These are phyloP conservation scores for Backusella australiensis DNA, from an alignment of 192 early-diverging fungal genomes.

Conservation along the genomic window DNA sequence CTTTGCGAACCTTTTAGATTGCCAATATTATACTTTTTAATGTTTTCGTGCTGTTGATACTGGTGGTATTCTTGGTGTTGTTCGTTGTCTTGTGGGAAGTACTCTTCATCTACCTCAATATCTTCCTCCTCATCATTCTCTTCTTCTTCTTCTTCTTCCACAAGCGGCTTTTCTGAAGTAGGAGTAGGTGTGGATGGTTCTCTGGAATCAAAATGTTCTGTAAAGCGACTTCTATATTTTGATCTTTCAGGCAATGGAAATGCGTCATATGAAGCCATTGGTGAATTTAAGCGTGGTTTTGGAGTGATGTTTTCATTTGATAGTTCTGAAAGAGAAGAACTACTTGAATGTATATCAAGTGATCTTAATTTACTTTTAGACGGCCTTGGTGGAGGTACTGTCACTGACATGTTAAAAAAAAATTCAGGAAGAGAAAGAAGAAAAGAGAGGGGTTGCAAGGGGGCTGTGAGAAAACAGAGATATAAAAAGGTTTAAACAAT, in stretches of 20 bases:
- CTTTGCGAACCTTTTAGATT: background rate
- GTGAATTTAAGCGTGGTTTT: background rate
- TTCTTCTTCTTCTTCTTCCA: background rate
- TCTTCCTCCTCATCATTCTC: background rate
- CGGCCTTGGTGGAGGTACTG: conserved; percentile 11
- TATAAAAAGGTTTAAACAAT: background rate
- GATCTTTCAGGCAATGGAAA: background rate
- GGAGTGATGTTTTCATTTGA: background rate
- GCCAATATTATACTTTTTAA: background rate
- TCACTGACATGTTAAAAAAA: background rate
- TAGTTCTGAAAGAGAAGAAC: background rate
- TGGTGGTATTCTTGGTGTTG: background rate
- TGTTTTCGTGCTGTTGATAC: background rate
- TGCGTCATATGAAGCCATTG: background rate
- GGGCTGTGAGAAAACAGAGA: background rate
- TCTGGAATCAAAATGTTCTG: conserved; percentile 8
- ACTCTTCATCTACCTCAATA: background rate
- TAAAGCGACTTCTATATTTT: conserved; percentile 10
- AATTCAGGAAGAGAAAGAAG: background rate
- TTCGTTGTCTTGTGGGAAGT: background rate
- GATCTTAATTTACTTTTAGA: conserved; percentile 13
- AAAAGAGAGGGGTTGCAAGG: background rate
- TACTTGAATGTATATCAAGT: background rate
- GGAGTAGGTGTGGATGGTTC: background rate
- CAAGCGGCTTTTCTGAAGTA: background rate